Evolutionary conservation across 202 grass and related monocot genomes (phyloP).

Genomic region (Cymbopogon flexuosus): DNA sequence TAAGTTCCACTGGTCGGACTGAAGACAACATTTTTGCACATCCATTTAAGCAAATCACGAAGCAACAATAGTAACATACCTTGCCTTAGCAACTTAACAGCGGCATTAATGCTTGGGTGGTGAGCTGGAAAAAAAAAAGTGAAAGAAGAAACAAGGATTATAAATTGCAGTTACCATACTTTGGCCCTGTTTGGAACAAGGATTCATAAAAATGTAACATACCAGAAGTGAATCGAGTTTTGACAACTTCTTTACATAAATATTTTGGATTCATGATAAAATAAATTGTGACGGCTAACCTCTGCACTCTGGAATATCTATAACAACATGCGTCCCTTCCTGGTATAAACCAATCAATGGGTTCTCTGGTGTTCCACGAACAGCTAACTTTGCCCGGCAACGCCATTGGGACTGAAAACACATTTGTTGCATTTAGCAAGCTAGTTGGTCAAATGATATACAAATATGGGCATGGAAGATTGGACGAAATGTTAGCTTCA

Average conservation of each 20-base stretch:
- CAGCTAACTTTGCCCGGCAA: slow-evolving; percentile 85
- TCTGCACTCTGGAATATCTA: slow-evolving; percentile 84
- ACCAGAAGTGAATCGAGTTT: not conserved
- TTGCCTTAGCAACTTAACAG: slow-evolving; percentile 73
- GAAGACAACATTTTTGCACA: not conserved
- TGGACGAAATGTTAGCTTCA: not conserved
- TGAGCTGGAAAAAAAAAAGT: slow-evolving; percentile 55
- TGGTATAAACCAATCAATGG: slow-evolving; percentile 82
- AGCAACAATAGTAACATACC: slow-evolving; percentile 32
- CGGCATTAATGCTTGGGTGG: slow-evolving; percentile 89
- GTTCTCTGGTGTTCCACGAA: slow-evolving; percentile 69
- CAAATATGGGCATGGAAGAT: not conserved
- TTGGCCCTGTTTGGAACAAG: not conserved
- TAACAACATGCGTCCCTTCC: slow-evolving; percentile 73
- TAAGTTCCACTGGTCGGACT: not conserved
- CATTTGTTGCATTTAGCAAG: not conserved
- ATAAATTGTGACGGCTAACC: slow-evolving; percentile 29
- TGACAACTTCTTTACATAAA: not conserved
- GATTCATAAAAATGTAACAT: not conserved
- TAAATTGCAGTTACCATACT: not conserved
- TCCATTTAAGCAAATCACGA: slow-evolving; percentile 21
- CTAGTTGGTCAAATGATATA: not conserved
- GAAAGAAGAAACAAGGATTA: slow-evolving; percentile 16
- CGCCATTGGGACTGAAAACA: slow-evolving; percentile 74
- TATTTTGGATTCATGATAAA: not conserved